Evolutionary conservation across 805 yeast genomes (phyloP).

Genomic region (Candida endomychidarum): DNA sequence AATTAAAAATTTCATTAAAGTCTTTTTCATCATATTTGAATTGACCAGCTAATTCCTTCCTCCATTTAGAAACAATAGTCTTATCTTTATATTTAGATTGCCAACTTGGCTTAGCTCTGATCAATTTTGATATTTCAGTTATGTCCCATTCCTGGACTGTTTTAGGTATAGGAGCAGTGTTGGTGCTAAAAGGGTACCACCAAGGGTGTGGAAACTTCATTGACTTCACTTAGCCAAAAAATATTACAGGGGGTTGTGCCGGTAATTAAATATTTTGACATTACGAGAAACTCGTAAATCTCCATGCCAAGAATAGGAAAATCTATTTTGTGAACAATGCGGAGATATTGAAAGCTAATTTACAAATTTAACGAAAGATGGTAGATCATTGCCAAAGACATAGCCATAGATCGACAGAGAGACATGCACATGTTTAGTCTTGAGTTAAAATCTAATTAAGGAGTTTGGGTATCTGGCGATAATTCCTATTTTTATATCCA

Average conservation of each 20-base stretch:
- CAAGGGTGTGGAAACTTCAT: slow-evolving; percentile 9
- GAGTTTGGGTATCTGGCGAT: too few relatives aligned
- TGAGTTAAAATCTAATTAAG: too few relatives aligned
- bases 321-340: too few relatives aligned
- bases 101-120: slow-evolving; percentile 22
- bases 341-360: too few relatives aligned
- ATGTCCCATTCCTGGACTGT: slow-evolving; percentile 19
- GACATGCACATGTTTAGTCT: too few relatives aligned
- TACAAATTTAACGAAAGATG: too few relatives aligned
- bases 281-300: slow-evolving; percentile 2
- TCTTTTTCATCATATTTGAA: slow-evolving; percentile 11
- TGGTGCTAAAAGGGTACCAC: slow-evolving; percentile 5
- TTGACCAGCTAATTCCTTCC: slow-evolving; percentile 18
- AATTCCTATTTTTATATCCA: too few relatives aligned
- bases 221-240: too few relatives aligned
- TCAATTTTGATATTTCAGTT: slow-evolving; percentile 17
- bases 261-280: neutral
- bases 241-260: too few relatives aligned
- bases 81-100: slow-evolving; percentile 17
- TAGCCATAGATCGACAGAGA: too few relatives aligned
- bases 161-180: slow-evolving; percentile 17
- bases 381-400: too few relatives aligned
- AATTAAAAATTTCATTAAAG: slow-evolving; percentile 21
- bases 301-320: neutral
- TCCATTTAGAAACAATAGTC: slow-evolving; percentile 21